phyloP scores from a whole-genome alignment of 768 basidiomycete species.

The Boletus pseudopeckii region DNA sequence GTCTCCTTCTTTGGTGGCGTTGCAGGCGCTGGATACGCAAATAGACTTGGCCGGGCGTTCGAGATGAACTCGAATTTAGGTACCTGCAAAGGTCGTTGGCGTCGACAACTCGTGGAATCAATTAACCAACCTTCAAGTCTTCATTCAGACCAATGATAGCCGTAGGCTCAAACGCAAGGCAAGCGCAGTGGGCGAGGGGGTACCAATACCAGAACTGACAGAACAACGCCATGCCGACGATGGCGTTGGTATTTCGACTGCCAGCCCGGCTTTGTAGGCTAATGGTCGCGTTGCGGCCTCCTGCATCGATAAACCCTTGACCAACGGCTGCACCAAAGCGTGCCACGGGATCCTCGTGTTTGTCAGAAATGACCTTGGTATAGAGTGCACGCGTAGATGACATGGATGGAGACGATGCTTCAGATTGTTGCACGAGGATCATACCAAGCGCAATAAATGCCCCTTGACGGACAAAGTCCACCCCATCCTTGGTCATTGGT shows the following conservation, averaged over 20 bases:
- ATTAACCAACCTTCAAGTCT: conserved; percentile 66
- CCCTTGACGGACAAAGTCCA: conserved; percentile 98
- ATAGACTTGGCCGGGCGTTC: conserved; percentile 85
- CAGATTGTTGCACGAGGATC: conserved; percentile 95
- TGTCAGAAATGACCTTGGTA: conserved; percentile 86
- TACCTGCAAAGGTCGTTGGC: conserved; percentile 48
- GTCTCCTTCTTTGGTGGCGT: conserved; percentile 93
- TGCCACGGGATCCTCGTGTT: conserved; percentile 98
- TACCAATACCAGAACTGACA: conserved; percentile 99
- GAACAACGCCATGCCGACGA: conserved; percentile 98
- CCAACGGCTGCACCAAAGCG: conserved; percentile 95
- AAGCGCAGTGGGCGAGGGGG: conserved; percentile 90
- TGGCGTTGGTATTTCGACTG: conserved; percentile 87
- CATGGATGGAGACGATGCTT: conserved; percentile 80
- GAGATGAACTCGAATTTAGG: conserved; percentile 91
- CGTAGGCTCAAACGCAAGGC: conserved; percentile 92
- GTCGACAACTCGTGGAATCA: not conserved
- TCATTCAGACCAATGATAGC: conserved; percentile 89
- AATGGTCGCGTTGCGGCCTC: conserved; percentile 94
- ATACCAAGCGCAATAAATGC: conserved; percentile 94
- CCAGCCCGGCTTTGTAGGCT: conserved; percentile 91
- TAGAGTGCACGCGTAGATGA: conserved; percentile 81
- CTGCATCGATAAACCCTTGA: conserved; percentile 97
- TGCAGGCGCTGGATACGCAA: conserved; percentile 84
- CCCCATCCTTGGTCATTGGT: conserved; percentile 96